phyloP scores from a whole-genome alignment of 208 protist genomes.

The Crithidia bombi region DNA sequence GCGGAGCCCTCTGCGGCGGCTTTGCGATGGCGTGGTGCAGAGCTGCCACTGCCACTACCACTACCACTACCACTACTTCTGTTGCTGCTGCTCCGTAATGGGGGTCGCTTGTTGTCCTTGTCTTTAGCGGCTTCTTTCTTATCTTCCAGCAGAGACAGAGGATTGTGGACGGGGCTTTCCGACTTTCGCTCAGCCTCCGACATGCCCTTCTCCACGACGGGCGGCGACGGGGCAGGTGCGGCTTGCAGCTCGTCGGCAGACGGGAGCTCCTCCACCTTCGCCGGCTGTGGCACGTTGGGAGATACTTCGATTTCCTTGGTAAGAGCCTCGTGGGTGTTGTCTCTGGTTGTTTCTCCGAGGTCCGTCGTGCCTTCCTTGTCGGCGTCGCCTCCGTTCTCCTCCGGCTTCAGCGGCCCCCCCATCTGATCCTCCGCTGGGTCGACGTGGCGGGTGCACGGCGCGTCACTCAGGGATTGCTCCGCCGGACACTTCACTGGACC shows the following conservation, averaged over 20 bases:
- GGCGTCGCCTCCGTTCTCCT: background rate
- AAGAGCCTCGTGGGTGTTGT: background rate
- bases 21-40: background rate
- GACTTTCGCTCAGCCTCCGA: background rate
- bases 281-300: background rate
- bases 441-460: no score
- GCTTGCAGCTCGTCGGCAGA: background rate
- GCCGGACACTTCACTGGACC: background rate
- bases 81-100: background rate
- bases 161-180: background rate
- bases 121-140: background rate
- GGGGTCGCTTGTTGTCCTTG: background rate
- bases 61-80: background rate
- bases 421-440: background rate
- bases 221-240: background rate
- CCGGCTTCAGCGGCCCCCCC: background rate
- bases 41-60: background rate
- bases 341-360: no score
- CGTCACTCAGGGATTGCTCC: no score
- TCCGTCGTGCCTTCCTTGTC: background rate
- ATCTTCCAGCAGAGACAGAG: background rate
- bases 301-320: background rate
- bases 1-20: slow-evolving; percentile 2
- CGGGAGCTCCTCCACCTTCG: background rate
- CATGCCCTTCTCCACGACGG: background rate